These are phyloP conservation scores for Penicillium pancosmium DNA, from an alignment of 495 filamentous ascomycete genomes.

Conservation along the genomic window DNA sequence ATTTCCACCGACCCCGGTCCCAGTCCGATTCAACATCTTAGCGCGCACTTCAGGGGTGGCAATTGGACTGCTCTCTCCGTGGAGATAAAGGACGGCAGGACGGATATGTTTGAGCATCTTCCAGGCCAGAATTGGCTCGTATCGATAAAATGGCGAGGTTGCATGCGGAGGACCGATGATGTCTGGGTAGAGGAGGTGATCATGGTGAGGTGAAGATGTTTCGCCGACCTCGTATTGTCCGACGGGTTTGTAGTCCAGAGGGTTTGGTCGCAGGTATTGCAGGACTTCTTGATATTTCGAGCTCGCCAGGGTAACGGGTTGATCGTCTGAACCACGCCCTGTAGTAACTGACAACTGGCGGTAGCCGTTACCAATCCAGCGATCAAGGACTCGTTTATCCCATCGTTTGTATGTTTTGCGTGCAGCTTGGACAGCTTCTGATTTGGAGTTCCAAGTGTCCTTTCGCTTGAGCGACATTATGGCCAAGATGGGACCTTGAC, in stretches of 20 bases:
- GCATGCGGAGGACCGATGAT: conserved; percentile 45
- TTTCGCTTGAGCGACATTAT: conserved; percentile 47
- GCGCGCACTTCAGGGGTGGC: conserved; percentile 31
- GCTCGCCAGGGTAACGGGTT: conserved; percentile 44
- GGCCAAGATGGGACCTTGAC: conserved; percentile 21
- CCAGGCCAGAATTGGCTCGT: conserved; percentile 29
- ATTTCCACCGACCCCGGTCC: conserved; percentile 36
- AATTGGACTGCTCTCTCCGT: conserved; percentile 48
- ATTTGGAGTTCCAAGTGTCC: conserved; percentile 59
- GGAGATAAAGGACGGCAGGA: conserved; percentile 70
- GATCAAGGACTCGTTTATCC: conserved; percentile 7
- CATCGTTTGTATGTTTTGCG: conserved; percentile 7
- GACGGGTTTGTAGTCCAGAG: background rate
- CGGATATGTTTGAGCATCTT: conserved; percentile 37
- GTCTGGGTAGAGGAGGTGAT: conserved; percentile 16
- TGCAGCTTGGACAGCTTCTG: conserved; percentile 11
- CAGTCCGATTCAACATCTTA: conserved; percentile 22
- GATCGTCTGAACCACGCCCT: conserved; percentile 5
- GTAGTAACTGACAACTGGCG: conserved; percentile 2
- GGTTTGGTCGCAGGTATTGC: conserved; percentile 46
- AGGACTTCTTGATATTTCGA: conserved; percentile 53
- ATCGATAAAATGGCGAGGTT: conserved; percentile 47
- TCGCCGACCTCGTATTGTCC: conserved; percentile 5
- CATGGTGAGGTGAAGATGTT: conserved; percentile 1
- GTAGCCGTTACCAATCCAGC: conserved; percentile 5